Evolutionary conservation across 2,329 filamentous ascomycete species (phyloP).

Genomic region (Talaromyces verruculosus): DNA sequence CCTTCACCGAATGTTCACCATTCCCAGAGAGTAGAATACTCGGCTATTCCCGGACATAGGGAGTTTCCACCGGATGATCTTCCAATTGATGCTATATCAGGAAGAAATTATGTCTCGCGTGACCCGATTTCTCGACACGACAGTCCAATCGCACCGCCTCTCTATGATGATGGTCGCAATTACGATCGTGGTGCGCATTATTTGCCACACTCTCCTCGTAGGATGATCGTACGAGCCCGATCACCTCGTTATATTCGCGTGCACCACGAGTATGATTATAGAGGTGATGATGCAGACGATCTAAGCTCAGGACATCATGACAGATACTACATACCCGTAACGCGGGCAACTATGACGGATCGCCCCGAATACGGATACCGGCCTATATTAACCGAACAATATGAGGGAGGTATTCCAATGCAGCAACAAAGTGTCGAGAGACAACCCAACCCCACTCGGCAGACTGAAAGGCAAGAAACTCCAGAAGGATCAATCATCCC

Average conservation of each 20-base stretch:
- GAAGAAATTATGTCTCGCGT: background rate
- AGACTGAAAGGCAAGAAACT: conserved; percentile 8
- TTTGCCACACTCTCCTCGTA: conserved; percentile 4
- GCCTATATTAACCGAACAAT: conserved; percentile 7
- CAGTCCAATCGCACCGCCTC: background rate
- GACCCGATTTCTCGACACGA: conserved; percentile 1
- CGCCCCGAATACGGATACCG: conserved; percentile 10
- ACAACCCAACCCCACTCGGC: background rate
- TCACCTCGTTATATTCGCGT: conserved; percentile 13
- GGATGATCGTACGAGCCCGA: conserved; percentile 3
- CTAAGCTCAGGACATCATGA: conserved; percentile 15
- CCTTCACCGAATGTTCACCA: conserved; percentile 6
- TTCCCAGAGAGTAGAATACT: background rate
- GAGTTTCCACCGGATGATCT: background rate
- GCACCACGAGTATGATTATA: conserved; percentile 10
- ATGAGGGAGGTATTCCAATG: conserved; percentile 9
- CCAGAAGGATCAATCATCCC: conserved; percentile 1
- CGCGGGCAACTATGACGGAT: conserved; percentile 1
- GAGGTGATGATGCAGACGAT: conserved; percentile 13
- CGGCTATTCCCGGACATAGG: background rate
- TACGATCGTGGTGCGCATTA: conserved; percentile 4
- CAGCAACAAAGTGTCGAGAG: conserved; percentile 2
- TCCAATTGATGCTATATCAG: background rate
- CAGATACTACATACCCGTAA: conserved; percentile 17
- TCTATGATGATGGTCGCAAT: conserved; percentile 8